phyloP scores from a whole-genome alignment of 169 alveolate species.

The Amoebophrya sp. region DNA sequence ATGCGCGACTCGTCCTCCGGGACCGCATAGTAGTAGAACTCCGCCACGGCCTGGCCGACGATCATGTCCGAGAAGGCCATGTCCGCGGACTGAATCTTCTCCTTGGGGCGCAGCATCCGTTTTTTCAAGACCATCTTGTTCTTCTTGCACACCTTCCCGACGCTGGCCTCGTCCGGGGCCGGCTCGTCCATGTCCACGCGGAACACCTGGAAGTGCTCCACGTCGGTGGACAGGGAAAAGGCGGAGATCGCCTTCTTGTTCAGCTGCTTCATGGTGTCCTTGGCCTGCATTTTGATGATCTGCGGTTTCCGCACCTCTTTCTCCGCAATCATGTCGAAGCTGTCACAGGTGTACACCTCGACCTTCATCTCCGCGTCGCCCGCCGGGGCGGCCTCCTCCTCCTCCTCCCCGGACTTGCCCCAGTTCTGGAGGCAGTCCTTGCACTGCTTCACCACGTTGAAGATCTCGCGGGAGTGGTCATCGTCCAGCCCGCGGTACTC shows the following conservation, averaged over 20 bases:
- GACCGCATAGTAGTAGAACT: background rate
- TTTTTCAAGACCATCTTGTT: background rate
- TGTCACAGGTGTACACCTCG: background rate
- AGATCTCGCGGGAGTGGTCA: background rate
- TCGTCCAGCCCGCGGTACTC: background rate
- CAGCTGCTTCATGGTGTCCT: background rate
- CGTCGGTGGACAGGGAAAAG: background rate
- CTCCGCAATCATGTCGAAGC: background rate
- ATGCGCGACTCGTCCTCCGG: background rate
- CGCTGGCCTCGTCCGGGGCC: background rate
- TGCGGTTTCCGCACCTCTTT: background rate
- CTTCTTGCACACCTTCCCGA: background rate
- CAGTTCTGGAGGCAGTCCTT: background rate
- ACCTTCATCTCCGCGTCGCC: background rate
- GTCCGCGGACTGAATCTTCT: background rate
- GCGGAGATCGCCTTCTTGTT: background rate
- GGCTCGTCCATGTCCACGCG: background rate
- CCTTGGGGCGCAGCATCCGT: background rate
- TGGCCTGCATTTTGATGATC: background rate
- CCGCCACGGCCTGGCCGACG: background rate
- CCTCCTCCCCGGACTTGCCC: background rate
- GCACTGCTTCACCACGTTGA: constrained; percentile 12
- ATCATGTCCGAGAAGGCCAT: background rate
- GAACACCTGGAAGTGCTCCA: background rate
- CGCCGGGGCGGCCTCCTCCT: background rate